Evolutionary conservation across 2,329 filamentous ascomycete genomes (phyloP), one percentile per base, ranked within the genome.

Genomic region (Sphaerulina vaccinii): DNA sequence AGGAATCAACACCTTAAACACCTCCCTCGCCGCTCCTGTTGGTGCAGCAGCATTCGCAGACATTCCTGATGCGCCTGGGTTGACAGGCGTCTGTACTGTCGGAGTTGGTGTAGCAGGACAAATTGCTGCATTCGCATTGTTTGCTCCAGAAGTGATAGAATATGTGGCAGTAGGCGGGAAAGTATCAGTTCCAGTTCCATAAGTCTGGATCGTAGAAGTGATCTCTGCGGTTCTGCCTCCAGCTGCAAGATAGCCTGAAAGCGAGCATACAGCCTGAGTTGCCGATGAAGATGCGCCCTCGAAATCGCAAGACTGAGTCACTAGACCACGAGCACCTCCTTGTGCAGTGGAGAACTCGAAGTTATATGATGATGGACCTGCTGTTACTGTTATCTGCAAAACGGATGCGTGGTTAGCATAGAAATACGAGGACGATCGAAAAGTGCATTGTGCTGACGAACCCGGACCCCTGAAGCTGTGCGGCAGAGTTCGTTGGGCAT

Each of bases 301-400:
- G 33, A 47, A 47, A 16, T 47, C 23, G 33, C 44, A 47, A 23
- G 43, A 35, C 29, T 47, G 43, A 10, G 33, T 47, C 13, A 47
- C 43, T n/a, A 19, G 36, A 2, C 43, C 43, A 18, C 29, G 19
- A 23, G 18, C 16, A 21, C 10, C 9, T 18, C 5, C 33, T 16
- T 5, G 35, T 39, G 21, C 22, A 38, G 35, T 48, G 39, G 44
- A 36, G n/a, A n/a, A n/a, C n/a, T n/a, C 9, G 11, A 48, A 13
- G 36, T 47, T 16, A 44, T 41, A 52, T 24, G 13, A 10, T 5
- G 43, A 21, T 2, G 50, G 42, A 36, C 27, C 29, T 15, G 36
- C 33, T 41, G 22, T 52, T 18, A 47, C 27, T 11, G 44, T 48
- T 1, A 48, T 48, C 44, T 47, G 44, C 18, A 15, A 29, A 4